Percentiles rank a stretch among this genome's conserved stretches.
Conservation (phyloP, 1,284 basidiomycete species). For the Melampsora americana region DNA sequence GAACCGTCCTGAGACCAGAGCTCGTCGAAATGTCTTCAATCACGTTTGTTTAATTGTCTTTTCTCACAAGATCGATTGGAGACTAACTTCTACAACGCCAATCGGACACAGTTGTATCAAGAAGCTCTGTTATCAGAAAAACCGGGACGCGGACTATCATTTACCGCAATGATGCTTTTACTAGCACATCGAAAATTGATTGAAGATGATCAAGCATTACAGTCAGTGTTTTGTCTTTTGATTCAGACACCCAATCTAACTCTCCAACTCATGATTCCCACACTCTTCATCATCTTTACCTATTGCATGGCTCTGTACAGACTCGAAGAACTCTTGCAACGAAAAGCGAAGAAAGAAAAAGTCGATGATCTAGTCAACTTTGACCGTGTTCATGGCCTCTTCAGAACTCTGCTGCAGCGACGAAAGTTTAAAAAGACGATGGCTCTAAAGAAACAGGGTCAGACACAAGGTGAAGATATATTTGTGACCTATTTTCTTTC, state of each 20-base stretch:
- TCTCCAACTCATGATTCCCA: background rate
- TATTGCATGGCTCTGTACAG: slow-evolving; percentile 56
- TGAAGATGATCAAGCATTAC: slow-evolving; percentile 61
- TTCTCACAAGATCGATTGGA: background rate
- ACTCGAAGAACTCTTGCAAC: slow-evolving; percentile 71
- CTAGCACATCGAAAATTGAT: slow-evolving; percentile 90
- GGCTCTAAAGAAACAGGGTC: slow-evolving; percentile 5
- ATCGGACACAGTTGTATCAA: slow-evolving; percentile 63
- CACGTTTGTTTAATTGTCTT: slow-evolving; percentile 51
- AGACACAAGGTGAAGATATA: background rate
- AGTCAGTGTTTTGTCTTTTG: slow-evolving; percentile 20
- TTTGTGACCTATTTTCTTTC: background rate
- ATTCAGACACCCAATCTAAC: background rate
- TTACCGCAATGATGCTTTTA: slow-evolving; percentile 82
- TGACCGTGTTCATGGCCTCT: slow-evolving; percentile 73
- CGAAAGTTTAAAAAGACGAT: slow-evolving; percentile 60
- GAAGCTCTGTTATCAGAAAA: slow-evolving; percentile 69
- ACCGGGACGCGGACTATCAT: slow-evolving; percentile 76
- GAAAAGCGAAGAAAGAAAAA: slow-evolving; percentile 71
- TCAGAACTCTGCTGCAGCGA: slow-evolving; percentile 71
- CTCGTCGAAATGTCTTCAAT: slow-evolving; percentile 67
- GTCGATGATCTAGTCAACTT: slow-evolving; percentile 78
- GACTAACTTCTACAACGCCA: background rate
- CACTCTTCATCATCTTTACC: background rate
- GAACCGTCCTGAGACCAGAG: slow-evolving; percentile 65